phyloP scores from a whole-genome alignment of 148 eudicot species.

The Cornus florida region DNA sequence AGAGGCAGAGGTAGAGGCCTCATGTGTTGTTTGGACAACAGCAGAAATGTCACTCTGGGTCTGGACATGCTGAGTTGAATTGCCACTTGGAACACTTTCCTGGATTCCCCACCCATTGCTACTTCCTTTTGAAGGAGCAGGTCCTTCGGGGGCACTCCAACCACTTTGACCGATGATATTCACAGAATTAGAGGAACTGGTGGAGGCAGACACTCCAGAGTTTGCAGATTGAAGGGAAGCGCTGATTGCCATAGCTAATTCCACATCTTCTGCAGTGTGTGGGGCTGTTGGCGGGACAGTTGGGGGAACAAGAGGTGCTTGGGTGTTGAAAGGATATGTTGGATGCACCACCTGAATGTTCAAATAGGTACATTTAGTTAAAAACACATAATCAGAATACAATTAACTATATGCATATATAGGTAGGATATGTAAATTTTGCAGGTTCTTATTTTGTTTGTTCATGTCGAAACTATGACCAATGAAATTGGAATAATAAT shows the following conservation, averaged over 20 bases:
- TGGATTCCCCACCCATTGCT: slow-evolving; percentile 20
- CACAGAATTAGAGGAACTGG: slow-evolving; percentile 10
- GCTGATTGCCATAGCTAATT: slow-evolving; percentile 68
- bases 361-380: background rate
- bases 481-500: background rate
- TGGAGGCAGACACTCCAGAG: slow-evolving; percentile 37
- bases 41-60: slow-evolving; percentile 16
- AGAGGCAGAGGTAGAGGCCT: slow-evolving; percentile 19
- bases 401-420: background rate
- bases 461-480: background rate
- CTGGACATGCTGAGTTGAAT: slow-evolving; percentile 18
- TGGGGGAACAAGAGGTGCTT: slow-evolving; percentile 33
- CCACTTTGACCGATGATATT: background rate
- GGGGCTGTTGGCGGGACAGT: slow-evolving; percentile 29
- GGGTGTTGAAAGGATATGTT: slow-evolving; percentile 59
- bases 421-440: background rate
- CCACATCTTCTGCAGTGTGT: slow-evolving; percentile 50
- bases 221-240: slow-evolving; percentile 71
- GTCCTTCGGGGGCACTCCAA: slow-evolving; percentile 6
- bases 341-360: slow-evolving; percentile 62
- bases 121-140: slow-evolving; percentile 33
- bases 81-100: slow-evolving; percentile 40
- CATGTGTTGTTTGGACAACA: slow-evolving; percentile 24
- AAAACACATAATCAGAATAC: background rate
- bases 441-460: background rate